A percentile compares a stretch with the other conserved stretches of the same genome.
These are phyloP conservation scores for Chlamydomonas schloesseri DNA, from an alignment of 139 green algal genomes.

Conservation along the genomic window DNA sequence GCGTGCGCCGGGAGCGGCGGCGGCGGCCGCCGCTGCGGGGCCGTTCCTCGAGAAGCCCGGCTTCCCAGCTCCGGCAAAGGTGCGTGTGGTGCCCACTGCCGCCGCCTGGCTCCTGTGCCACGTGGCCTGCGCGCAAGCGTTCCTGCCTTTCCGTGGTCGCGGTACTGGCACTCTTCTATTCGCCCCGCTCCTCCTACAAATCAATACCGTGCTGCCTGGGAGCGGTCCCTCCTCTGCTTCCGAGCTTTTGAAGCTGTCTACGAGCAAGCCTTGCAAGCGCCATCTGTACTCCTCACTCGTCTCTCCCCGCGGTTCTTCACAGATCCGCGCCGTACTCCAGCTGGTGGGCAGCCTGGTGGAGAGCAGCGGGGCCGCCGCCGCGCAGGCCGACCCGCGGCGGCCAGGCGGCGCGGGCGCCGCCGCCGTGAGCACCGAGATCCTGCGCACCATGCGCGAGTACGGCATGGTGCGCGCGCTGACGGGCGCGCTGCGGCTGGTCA, in stretches of 20 bases:
- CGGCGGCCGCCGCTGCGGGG: background rate
- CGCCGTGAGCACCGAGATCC: constrained; percentile 73
- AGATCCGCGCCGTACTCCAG: constrained; percentile 71
- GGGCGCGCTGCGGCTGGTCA: constrained; percentile 63
- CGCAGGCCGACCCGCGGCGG: constrained; percentile 1
- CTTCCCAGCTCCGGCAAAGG: constrained; percentile 19
- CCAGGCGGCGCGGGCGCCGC: background rate
- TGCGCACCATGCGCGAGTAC: constrained; percentile 81
- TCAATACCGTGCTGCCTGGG: too few relatives aligned
- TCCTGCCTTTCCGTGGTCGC: too few relatives aligned
- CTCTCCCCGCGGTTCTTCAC: background rate
- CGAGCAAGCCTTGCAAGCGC: too few relatives aligned
- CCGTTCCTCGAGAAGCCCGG: background rate
- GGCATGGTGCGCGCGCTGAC: constrained; percentile 78
- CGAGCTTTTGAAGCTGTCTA: too few relatives aligned
- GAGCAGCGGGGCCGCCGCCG: background rate
- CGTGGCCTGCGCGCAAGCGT: too few relatives aligned
- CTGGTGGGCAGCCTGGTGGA: constrained; percentile 55
- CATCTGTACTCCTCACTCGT: too few relatives aligned
- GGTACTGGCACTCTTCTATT: too few relatives aligned
- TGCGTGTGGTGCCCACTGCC: too few relatives aligned
- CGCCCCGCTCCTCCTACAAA: too few relatives aligned
- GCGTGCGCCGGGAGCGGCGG: background rate
- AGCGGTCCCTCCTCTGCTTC: too few relatives aligned
- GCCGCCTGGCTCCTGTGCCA: too few relatives aligned